Evolutionary conservation across 345 rosid genomes (phyloP).

Genomic region (Ceriops decandra): DNA sequence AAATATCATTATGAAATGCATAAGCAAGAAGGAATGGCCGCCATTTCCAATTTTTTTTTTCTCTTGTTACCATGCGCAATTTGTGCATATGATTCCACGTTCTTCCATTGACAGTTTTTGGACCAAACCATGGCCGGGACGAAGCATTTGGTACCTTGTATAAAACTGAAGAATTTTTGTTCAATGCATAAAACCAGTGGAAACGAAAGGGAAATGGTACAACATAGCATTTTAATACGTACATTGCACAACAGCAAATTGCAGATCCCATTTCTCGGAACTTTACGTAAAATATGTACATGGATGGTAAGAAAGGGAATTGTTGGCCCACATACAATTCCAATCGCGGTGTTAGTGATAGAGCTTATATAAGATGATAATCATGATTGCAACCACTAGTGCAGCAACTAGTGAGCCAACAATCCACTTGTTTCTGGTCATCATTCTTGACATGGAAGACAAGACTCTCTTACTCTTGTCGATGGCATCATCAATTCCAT

Average conservation of each 20-base stretch:
- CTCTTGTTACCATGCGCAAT: too few relatives aligned
- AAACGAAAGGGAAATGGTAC: background rate
- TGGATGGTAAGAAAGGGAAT: background rate
- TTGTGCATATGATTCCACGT: too few relatives aligned
- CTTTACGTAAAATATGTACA: conserved; percentile 24
- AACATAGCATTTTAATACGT: background rate
- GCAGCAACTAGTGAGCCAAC: conserved; percentile 28
- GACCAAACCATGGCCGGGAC: too few relatives aligned
- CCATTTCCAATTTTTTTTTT: too few relatives aligned
- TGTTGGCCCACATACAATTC: conserved; percentile 4
- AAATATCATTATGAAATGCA: too few relatives aligned
- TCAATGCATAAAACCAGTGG: conserved; percentile 1
- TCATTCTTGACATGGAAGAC: conserved; percentile 26
- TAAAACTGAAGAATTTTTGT: background rate
- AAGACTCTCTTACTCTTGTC: conserved; percentile 37
- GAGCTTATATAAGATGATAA: conserved; percentile 22
- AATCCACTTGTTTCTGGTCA: conserved; percentile 34
- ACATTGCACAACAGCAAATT: background rate
- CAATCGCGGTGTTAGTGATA: conserved; percentile 29
- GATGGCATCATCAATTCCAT: conserved; percentile 35
- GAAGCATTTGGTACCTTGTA: background rate
- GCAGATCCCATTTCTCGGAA: background rate
- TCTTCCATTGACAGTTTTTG: too few relatives aligned
- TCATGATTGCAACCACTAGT: conserved; percentile 27
- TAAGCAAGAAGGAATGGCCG: too few relatives aligned